Base-by-base conservation (phyloP, 352 stramenopile species). In the Globisporangium emineosum region DNA sequence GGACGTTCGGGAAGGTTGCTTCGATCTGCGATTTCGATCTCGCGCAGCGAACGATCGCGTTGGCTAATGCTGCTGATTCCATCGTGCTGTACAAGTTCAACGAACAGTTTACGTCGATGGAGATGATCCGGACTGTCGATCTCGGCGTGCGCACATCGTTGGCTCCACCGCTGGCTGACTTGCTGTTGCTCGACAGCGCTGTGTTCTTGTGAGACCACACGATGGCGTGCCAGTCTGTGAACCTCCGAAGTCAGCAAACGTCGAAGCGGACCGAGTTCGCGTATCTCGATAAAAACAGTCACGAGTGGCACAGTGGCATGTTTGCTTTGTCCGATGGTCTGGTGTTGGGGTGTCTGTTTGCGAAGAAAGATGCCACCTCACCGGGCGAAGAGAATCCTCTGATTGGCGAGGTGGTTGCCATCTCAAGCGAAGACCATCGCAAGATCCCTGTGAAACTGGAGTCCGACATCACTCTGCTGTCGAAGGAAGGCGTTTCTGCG, bases 181-280 rank as follows among this genome's bases (percentile, higher is more conserved):
- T 67, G 12, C 33, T 67, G 3, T n/a, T 73, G 15, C 23, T 60
- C 12, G 57, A 70, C 30, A 29, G 13, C 52, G 62, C 10, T 0
- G 10, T 86, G 1, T 75, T 73, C 27, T 66, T 76, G n/a, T 69
- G 56, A 3, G 77, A 81, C 43, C 33, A 12, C 10, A 61, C 66
- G 19, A 73, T 73, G 9, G 65, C 53, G 5, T 70, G 77, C 12
- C 77, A 85, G 50, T 79, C 74, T 21, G 62, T 85, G 9, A 81
- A 79, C 40, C 35, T 73, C 19, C 68, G 67, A 7, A 85, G 74
- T 29, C 70, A 78, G 50, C 77, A 85, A 57, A 76, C 62, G 2
- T 85, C 77, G 32, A 60, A 68, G 53, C 57, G 63, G 21, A 56
- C 52, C 54, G 42, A 67, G 56, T 17, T 62, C 35, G 21, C 60